These are phyloP conservation scores for Durusdinium trenchii DNA, from an alignment of 73 alveolate species.

Conservation along the genomic window DNA sequence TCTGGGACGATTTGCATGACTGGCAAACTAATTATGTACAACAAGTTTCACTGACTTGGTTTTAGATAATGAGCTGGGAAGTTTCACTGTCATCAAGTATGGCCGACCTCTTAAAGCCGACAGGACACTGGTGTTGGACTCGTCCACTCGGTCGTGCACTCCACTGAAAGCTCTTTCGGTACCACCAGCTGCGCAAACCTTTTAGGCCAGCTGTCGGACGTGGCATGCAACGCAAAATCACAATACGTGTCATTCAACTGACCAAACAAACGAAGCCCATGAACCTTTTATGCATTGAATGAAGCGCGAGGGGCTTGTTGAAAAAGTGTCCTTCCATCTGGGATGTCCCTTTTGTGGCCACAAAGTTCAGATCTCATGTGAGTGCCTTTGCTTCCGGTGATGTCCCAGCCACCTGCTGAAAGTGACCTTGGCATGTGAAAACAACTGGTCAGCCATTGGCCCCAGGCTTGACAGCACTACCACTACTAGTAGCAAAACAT, in stretches of 20 bases:
- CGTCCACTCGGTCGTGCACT: slow-evolving; percentile 31
- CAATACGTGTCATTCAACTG: no score
- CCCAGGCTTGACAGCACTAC: background rate
- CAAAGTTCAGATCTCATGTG: slow-evolving; percentile 45
- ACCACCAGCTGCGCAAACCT: slow-evolving; percentile 88
- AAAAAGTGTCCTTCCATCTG: slow-evolving; percentile 61
- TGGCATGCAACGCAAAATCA: no score
- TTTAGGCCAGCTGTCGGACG: no score
- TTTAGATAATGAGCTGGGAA: background rate
- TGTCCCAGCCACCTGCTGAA: slow-evolving; percentile 91
- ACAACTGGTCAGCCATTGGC: background rate
- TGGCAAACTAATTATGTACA: background rate
- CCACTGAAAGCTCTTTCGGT: slow-evolving; percentile 82
- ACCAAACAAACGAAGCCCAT: no score
- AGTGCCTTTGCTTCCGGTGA: slow-evolving; percentile 66
- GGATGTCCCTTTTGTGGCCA: slow-evolving; percentile 21
- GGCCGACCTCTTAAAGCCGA: no score
- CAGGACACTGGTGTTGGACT: background rate
- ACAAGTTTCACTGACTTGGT: background rate
- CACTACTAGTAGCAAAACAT: background rate
- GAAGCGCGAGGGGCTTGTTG: background rate
- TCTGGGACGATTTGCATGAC: background rate
- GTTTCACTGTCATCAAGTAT: no score
- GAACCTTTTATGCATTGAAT: background rate
- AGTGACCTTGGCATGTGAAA: background rate